Base-by-base conservation (phyloP, 179 eudicot species). In the Corrigiola litoralis region DNA sequence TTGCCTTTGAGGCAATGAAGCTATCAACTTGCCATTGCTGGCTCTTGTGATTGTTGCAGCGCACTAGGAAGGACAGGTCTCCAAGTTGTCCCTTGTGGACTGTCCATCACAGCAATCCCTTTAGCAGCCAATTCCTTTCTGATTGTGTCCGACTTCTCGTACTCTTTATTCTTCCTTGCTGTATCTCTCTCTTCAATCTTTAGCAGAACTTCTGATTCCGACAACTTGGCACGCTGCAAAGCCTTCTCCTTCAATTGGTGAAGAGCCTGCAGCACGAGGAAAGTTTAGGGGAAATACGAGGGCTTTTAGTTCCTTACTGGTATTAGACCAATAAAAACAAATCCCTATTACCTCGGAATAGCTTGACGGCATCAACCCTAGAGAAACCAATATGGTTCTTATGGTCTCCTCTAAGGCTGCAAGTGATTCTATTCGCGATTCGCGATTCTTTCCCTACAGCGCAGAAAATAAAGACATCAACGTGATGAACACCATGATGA, bases 51-150 rank as follows among this genome's bases (percentile, higher is more conserved):
- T n/a, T n/a, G 90, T 71, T 84, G 88, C 61, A 87, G 68, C 20
- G 87, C 73, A 40, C 78, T 80, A 1, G 99, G 99, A 81, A 94
- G 61, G n/a, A 79, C 81, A 20, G 99, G 99, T 79, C 99, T 86
- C 99, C 99, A 94, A 6, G 79, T 76, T 0, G 99, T 94, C 58
- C 94, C 96, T 10, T 86, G 77, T 2, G 97, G 96, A 69, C 77
- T 84, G 74, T 94, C 99, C 99, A 94, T 94, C 51, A 94, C 83
- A 66, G 94, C 76, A 63, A 94, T 87, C 8, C 99, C 99, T 16
- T 73, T 55, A 66, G 84, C 83, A 72, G 95, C 95, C 79, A 94
- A 73, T 47, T 86, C 94, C 75, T 90, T 79, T 66, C 99, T 77
- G 44, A 94, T 84, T 34, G 77, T 77, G 76, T 94, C 99, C 0